Percentiles rank a stretch among this genome's conserved stretches.
Evolutionary conservation across 148 eudicot species (phyloP).

Genomic region (Camellia japonica): DNA sequence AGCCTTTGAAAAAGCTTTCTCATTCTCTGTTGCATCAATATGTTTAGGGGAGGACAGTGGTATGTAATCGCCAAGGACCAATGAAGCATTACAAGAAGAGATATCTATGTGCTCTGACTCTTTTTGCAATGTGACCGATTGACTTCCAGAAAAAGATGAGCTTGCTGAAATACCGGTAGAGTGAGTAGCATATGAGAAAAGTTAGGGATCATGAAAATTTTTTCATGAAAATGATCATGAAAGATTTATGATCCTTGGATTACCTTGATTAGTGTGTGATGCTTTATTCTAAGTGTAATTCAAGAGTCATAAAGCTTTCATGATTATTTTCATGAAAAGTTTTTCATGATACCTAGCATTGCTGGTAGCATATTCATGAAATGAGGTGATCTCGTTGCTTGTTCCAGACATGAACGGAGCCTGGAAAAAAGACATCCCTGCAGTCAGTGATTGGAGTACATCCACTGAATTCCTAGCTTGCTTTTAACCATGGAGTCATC

Average conservation of each 20-base stretch:
- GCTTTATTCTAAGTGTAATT: too few relatives aligned
- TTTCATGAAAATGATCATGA: too few relatives aligned
- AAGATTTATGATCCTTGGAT: too few relatives aligned
- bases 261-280: too few relatives aligned
- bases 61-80: slow-evolving; percentile 17
- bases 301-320: too few relatives aligned
- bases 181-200: neutral
- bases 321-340: too few relatives aligned
- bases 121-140: slow-evolving; percentile 8
- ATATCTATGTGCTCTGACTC: slow-evolving; percentile 1
- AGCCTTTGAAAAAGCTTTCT: neutral
- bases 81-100: slow-evolving; percentile 14
- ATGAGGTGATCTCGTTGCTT: neutral
- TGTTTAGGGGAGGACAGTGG: slow-evolving; percentile 19
- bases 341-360: too few relatives aligned
- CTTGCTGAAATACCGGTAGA: too few relatives aligned
- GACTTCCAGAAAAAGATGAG: slow-evolving; percentile 12
- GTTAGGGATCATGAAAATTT: too few relatives aligned
- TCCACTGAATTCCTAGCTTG: neutral
- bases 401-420: neutral
- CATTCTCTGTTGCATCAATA: slow-evolving; percentile 15
- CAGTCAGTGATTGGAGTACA: neutral
- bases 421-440: neutral
- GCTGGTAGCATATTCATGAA: neutral
- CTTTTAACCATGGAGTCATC: neutral